Conservation (phyloP, 768 basidiomycete genomes). For the Russula griseocarnosa region DNA sequence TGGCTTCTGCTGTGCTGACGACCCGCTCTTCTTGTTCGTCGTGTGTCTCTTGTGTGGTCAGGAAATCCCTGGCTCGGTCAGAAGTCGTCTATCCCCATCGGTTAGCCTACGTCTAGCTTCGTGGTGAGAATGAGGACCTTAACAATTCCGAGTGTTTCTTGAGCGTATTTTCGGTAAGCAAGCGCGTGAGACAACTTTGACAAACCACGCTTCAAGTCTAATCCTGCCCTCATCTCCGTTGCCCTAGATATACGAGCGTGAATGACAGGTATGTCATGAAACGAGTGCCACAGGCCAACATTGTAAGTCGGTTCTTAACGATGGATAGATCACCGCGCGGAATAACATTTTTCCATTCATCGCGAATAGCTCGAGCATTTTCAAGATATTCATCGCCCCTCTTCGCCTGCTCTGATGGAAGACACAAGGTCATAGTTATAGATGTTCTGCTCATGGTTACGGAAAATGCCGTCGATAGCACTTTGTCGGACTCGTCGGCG, state of each 20-base stretch:
- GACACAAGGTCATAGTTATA: conserved; percentile 2
- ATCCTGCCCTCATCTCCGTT: conserved; percentile 14
- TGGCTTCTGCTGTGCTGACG: conserved; percentile 1
- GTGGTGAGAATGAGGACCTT: conserved; percentile 8
- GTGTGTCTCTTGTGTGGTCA: neutral
- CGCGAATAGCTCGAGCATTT: conserved; percentile 16
- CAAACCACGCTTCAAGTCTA: conserved; percentile 11
- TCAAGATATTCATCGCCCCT: conserved; percentile 20
- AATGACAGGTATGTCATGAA: neutral
- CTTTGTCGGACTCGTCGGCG: neutral
- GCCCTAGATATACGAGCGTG: conserved; percentile 8
- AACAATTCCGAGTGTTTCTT: conserved; percentile 3
- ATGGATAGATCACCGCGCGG: conserved; percentile 4
- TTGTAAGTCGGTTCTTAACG: conserved; percentile 13
- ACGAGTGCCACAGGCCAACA: neutral
- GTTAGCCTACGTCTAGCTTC: neutral
- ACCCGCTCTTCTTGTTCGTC: conserved; percentile 10
- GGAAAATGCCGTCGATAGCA: neutral
- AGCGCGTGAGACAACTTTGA: conserved; percentile 12
- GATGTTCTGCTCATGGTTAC: neutral
- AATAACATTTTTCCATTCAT: conserved; percentile 13
- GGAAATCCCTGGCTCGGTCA: conserved; percentile 12
- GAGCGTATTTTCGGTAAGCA: conserved; percentile 9
- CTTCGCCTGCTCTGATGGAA: conserved; percentile 9
- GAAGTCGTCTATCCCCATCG: conserved; percentile 9